Percentiles rank a stretch among this genome's conserved stretches.
These are phyloP conservation scores for Podospora comata DNA, from an alignment of 495 filamentous ascomycete species.

Conservation along the genomic window DNA sequence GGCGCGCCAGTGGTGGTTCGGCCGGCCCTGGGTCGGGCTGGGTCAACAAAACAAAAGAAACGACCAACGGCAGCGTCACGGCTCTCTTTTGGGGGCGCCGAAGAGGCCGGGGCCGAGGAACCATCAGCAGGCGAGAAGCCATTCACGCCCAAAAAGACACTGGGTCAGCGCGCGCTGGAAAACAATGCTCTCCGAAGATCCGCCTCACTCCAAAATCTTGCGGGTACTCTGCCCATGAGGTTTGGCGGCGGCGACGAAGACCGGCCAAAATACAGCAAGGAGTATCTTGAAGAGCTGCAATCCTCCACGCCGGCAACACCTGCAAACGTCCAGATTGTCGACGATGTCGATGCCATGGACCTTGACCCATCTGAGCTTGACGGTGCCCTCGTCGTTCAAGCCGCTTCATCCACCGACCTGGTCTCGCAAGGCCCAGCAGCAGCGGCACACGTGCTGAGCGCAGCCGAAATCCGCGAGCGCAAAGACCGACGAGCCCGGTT, in stretches of 20 bases:
- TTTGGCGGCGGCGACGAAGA: conserved; percentile 60
- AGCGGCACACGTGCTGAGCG: conserved; percentile 58
- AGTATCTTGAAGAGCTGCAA: conserved; percentile 80
- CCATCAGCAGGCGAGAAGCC: conserved; percentile 12
- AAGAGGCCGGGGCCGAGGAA: conserved; percentile 47
- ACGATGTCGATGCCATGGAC: conserved; percentile 38
- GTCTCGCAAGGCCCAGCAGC: conserved; percentile 9
- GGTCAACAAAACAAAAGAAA: conserved; percentile 51
- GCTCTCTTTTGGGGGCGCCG: conserved; percentile 69
- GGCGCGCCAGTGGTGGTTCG: conserved; percentile 37
- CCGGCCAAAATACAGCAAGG: conserved; percentile 78
- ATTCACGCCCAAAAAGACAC: conserved; percentile 62
- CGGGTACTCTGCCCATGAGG: conserved; percentile 52
- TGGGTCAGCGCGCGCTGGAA: conserved; percentile 69
- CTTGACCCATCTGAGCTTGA: conserved; percentile 55
- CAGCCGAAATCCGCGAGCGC: conserved; percentile 87
- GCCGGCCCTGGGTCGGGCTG: conserved; percentile 36
- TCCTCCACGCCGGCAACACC: conserved; percentile 78
- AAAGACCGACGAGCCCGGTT: conserved; percentile 80
- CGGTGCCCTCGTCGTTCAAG: conserved; percentile 61
- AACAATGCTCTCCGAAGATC: conserved; percentile 60
- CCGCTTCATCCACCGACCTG: conserved; percentile 21
- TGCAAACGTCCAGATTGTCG: conserved; percentile 47
- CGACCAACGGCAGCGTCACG: conserved; percentile 63
- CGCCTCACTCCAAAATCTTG: conserved; percentile 30